Evolutionary conservation across 1,139 yeast species (phyloP).

Genomic region (Saccharomyces hybrid): DNA sequence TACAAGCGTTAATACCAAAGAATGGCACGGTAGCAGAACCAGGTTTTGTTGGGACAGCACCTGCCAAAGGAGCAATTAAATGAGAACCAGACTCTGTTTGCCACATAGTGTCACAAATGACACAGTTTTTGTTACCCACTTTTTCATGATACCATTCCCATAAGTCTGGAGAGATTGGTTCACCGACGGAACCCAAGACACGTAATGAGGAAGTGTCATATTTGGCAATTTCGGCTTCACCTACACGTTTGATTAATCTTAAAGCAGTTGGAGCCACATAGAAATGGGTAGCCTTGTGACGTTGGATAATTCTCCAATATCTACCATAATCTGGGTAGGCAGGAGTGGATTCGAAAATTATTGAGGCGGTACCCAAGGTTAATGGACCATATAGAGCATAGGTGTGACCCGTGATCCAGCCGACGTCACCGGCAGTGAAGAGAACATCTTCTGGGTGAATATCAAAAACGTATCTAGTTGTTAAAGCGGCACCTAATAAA

Average conservation of each 20-base stretch:
- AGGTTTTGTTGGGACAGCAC: constrained; percentile 91
- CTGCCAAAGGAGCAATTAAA: constrained; percentile 91
- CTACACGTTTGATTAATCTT: constrained; percentile 90
- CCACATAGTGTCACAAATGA: constrained; percentile 94
- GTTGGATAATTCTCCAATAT: constrained; percentile 93
- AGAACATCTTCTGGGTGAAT: constrained; percentile 80
- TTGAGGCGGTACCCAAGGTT: constrained; percentile 78
- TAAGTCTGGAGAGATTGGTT: constrained; percentile 95
- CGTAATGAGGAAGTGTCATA: constrained; percentile 87
- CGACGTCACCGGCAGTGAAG: constrained; percentile 98
- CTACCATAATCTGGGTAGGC: constrained; percentile 95
- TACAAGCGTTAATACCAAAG: constrained; percentile 85
- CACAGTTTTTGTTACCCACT: constrained; percentile 83
- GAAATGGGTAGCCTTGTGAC: constrained; percentile 91
- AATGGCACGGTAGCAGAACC: constrained; percentile 96
- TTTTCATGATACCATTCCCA: constrained; percentile 98
- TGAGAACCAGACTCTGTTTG: constrained; percentile 98
- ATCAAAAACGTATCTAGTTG: constrained; percentile 91
- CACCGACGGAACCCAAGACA: constrained; percentile 97
- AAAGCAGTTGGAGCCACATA: constrained; percentile 98
- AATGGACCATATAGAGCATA: constrained; percentile 94
- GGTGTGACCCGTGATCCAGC: constrained; percentile 99
- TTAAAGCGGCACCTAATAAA: constrained; percentile 87
- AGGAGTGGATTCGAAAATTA: constrained; percentile 96
- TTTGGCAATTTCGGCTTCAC: constrained; percentile 74